Conservation (phyloP, 768 basidiomycete species). For the Boletus subcaerulescens region DNA sequence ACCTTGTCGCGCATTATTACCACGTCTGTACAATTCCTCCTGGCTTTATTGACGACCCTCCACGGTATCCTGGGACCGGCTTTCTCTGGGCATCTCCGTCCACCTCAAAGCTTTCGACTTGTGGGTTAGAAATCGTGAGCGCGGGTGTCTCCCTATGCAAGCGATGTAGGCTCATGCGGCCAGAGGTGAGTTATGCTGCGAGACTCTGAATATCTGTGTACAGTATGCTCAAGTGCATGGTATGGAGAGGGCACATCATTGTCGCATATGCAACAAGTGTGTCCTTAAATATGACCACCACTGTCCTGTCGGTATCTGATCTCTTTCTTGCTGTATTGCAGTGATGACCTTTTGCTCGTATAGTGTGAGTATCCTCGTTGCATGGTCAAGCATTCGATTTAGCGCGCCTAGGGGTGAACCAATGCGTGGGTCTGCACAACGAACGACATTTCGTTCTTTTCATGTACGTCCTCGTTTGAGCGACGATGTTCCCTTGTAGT, state of each 20-base stretch:
- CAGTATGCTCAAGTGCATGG: constrained; percentile 12
- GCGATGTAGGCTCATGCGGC: constrained; percentile 65
- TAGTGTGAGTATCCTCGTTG: constrained; percentile 38
- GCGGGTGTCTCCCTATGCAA: constrained; percentile 60
- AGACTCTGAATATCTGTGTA: neutral
- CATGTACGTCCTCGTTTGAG: constrained; percentile 53
- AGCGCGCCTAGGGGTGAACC: constrained; percentile 75
- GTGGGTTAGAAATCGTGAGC: constrained; percentile 47
- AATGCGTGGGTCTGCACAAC: constrained; percentile 94
- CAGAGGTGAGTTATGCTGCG: constrained; percentile 58
- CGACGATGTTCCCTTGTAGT: neutral
- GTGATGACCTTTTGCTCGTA: neutral
- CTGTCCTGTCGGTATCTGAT: constrained; percentile 66
- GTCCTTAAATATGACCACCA: constrained; percentile 91
- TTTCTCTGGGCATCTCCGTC: constrained; percentile 56
- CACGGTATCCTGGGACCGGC: constrained; percentile 37
- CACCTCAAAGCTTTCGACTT: constrained; percentile 17
- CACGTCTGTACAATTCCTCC: constrained; percentile 77
- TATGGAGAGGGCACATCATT: constrained; percentile 85
- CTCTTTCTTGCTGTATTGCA: neutral
- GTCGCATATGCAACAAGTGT: constrained; percentile 86
- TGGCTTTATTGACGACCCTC: constrained; percentile 71
- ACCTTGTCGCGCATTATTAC: constrained; percentile 82
- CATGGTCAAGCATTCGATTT: neutral
- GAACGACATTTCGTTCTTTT: constrained; percentile 96